phyloP scores from a whole-genome alignment of 345 rosid genomes.

The Lepidium aucheri region DNA sequence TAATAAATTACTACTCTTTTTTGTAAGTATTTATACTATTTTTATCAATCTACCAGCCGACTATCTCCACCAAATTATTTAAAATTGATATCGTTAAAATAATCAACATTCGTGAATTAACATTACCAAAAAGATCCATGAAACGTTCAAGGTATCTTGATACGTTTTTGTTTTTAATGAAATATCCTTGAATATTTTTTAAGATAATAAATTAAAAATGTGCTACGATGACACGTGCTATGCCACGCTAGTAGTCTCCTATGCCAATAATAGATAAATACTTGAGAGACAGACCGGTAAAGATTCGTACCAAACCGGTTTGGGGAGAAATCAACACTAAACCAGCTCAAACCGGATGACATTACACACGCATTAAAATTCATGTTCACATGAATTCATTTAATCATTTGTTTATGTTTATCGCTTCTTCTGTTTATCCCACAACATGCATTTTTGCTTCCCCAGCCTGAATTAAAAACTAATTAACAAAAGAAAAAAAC shows the following conservation, averaged over 20 bases:
- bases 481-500: not conserved
- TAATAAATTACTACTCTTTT: not conserved
- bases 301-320: not conserved
- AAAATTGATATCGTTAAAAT: not conserved
- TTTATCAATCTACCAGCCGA: not conserved
- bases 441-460: not conserved
- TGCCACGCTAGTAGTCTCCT: not conserved
- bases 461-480: slow-evolving; percentile 1
- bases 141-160: not conserved
- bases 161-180: not conserved
- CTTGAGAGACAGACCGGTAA: not conserved
- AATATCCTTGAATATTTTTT: not conserved
- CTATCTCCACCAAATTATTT: not conserved
- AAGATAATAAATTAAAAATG: not conserved
- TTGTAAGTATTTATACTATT: not conserved
- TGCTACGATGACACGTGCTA: not conserved
- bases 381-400: too few relatives aligned
- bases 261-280: not conserved
- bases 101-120: not conserved
- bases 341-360: not conserved
- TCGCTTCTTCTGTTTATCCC: not conserved
- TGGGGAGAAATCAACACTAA: not conserved
- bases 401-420: too few relatives aligned
- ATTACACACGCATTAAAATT: too few relatives aligned
- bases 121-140: not conserved